Conservation (phyloP, 352 stramenopile species). For the Pythium aquatile region DNA sequence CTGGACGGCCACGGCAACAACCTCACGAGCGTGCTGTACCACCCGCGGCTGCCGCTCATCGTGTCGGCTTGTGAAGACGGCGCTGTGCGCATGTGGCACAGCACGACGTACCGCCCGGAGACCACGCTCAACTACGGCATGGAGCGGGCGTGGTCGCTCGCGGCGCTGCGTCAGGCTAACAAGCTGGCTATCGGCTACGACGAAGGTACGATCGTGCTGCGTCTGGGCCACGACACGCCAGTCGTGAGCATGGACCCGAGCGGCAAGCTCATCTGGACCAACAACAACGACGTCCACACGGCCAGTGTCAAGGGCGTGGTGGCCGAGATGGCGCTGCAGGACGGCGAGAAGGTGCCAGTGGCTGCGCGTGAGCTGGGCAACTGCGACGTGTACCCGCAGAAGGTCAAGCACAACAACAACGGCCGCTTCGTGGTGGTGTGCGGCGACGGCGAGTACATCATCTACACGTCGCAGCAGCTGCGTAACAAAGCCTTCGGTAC, state of each 20-base stretch:
- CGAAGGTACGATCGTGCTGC: slow-evolving; percentile 94
- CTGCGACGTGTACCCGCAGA: slow-evolving; percentile 98
- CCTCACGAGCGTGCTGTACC: slow-evolving; percentile 97
- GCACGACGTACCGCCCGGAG: slow-evolving; percentile 95
- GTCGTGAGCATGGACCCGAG: slow-evolving; percentile 97
- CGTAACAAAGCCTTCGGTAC: slow-evolving; percentile 97
- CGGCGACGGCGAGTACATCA: slow-evolving; percentile 99
- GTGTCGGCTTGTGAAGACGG: slow-evolving; percentile 97
- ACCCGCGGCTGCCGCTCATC: slow-evolving; percentile 98
- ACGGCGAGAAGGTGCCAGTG: slow-evolving; percentile 88
- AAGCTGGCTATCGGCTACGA: slow-evolving; percentile 95
- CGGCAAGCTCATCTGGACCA: slow-evolving; percentile 97
- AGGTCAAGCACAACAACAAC: slow-evolving; percentile 98
- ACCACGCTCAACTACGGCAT: slow-evolving; percentile 99
- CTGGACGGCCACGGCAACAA: slow-evolving; percentile 99
- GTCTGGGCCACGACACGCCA: slow-evolving; percentile 96
- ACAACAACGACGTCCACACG: slow-evolving; percentile 98
- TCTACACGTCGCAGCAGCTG: slow-evolving; percentile 97
- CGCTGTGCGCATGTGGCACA: slow-evolving; percentile 92
- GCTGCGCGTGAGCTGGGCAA: slow-evolving; percentile 93
- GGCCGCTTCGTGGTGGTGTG: slow-evolving; percentile 98
- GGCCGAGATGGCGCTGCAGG: slow-evolving; percentile 68
- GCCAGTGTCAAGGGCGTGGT: slow-evolving; percentile 90
- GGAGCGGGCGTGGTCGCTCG: slow-evolving; percentile 97
- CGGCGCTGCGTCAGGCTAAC: slow-evolving; percentile 79